A percentile compares a stretch with the other conserved stretches of the same genome.
phyloP scores from a whole-genome alignment of 345 rosid genomes.

The Salix brachista region DNA sequence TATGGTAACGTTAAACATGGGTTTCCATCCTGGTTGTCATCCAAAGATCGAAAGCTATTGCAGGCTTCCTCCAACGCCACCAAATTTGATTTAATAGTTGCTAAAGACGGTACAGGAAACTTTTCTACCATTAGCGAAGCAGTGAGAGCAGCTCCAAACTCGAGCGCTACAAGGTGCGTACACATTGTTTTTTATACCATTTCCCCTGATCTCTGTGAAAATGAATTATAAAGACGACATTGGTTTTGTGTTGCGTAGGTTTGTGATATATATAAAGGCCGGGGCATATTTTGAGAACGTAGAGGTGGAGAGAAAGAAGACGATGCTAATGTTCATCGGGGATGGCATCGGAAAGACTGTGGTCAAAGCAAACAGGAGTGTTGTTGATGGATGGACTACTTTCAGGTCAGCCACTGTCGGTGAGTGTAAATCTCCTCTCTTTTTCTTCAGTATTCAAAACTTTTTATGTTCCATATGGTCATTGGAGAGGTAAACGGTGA shows the following conservation, averaged over 20 bases:
- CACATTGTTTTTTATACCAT: background rate
- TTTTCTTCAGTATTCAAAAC: too few relatives aligned
- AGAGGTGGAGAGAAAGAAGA: constrained; percentile 60
- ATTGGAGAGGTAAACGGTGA: background rate
- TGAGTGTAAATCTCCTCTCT: constrained; percentile 22
- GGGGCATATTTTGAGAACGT: constrained; percentile 73
- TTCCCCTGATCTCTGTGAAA: too few relatives aligned
- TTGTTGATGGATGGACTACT: constrained; percentile 68
- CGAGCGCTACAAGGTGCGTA: constrained; percentile 56
- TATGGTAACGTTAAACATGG: constrained; percentile 41
- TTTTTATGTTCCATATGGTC: background rate
- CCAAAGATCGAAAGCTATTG: constrained; percentile 43
- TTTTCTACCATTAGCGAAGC: constrained; percentile 60
- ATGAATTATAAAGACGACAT: too few relatives aligned
- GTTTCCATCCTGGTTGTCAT: constrained; percentile 57
- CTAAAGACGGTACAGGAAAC: constrained; percentile 70
- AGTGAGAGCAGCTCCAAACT: constrained; percentile 64
- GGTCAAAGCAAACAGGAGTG: constrained; percentile 55
- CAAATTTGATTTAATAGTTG: constrained; percentile 49
- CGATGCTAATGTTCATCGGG: constrained; percentile 64
- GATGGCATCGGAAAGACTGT: constrained; percentile 82
- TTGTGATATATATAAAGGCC: constrained; percentile 69
- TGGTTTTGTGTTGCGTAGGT: constrained; percentile 26
- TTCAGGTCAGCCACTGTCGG: constrained; percentile 89
- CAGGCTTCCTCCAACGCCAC: constrained; percentile 33